A percentile compares a stretch with the other conserved stretches of the same genome.
Conservation (phyloP, 108 stramenopile species). For the Stephanodiscus triporus region DNA sequence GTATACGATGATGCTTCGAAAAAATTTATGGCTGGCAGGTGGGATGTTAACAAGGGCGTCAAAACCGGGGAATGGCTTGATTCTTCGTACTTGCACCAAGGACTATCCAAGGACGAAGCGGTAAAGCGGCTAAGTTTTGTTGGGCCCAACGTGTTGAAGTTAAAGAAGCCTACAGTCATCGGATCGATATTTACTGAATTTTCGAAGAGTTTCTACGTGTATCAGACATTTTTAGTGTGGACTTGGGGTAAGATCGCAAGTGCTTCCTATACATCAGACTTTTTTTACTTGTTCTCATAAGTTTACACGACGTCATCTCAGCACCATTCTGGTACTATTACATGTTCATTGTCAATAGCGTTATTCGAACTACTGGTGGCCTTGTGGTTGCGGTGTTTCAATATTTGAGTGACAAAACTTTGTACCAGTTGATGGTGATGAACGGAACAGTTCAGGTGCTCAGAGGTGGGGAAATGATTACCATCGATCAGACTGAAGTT, state of each 20-base stretch:
- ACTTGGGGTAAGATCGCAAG: slow-evolving; percentile 34
- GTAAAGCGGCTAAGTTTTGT: slow-evolving; percentile 33
- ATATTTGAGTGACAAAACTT: slow-evolving; percentile 50
- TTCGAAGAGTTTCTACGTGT: slow-evolving; percentile 63
- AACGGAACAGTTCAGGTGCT: slow-evolving; percentile 57
- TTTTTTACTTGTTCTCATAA: background rate
- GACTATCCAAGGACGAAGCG: slow-evolving; percentile 51
- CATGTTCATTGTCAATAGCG: slow-evolving; percentile 56
- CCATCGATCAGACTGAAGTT: slow-evolving; percentile 48
- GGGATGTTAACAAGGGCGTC: slow-evolving; percentile 17
- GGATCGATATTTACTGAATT: slow-evolving; percentile 53
- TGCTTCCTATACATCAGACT: background rate
- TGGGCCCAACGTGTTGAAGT: slow-evolving; percentile 56
- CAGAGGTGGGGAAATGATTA: slow-evolving; percentile 49
- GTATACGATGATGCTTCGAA: slow-evolving; percentile 21
- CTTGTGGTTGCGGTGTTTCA: slow-evolving; percentile 53
- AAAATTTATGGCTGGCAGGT: slow-evolving; percentile 42
- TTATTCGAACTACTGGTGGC: slow-evolving; percentile 53
- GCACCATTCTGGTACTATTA: slow-evolving; percentile 56
- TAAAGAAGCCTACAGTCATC: slow-evolving; percentile 53
- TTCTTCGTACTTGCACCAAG: slow-evolving; percentile 22
- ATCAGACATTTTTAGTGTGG: slow-evolving; percentile 75
- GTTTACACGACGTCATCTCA: background rate
- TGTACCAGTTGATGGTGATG: slow-evolving; percentile 52
- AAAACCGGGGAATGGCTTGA: slow-evolving; percentile 46